Evolutionary conservation across 768 basidiomycete species (phyloP).

Genomic region (Leccinum variicolor): DNA sequence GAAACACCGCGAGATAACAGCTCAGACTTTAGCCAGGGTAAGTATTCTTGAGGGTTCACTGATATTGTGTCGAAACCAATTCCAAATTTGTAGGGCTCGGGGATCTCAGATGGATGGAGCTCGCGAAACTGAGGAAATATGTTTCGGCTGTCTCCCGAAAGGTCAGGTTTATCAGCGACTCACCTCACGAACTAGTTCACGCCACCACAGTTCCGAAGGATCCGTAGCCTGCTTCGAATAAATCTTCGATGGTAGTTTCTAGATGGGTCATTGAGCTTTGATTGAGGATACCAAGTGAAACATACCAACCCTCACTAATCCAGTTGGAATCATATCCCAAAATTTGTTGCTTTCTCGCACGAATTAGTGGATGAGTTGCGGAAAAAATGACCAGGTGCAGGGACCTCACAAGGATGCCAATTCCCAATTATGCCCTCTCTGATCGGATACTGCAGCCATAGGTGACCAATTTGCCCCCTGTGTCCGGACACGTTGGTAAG

Average conservation of each 20-base stretch:
- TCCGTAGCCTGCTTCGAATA: conserved; percentile 25
- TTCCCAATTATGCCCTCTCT: conserved; percentile 37
- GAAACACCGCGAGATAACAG: conserved; percentile 38
- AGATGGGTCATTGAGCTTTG: conserved; percentile 1
- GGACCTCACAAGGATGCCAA: conserved; percentile 38
- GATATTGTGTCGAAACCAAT: conserved; percentile 45
- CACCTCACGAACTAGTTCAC: conserved; percentile 38
- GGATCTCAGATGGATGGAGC: conserved; percentile 34
- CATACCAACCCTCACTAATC: conserved; percentile 36
- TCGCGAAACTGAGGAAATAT: conserved; percentile 28
- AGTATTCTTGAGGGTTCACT: conserved; percentile 49
- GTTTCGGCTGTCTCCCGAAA: neutral
- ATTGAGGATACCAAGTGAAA: neutral
- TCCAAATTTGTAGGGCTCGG: conserved; percentile 34
- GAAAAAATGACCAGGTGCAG: neutral
- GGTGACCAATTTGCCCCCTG: conserved; percentile 51
- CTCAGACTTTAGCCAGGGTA: conserved; percentile 45
- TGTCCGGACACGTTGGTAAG: neutral
- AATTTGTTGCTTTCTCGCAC: conserved; percentile 36
- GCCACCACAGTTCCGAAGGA: conserved; percentile 35
- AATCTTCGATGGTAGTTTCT: conserved; percentile 38
- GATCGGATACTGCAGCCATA: conserved; percentile 35
- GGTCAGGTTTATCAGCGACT: conserved; percentile 5
- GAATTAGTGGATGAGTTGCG: conserved; percentile 4
- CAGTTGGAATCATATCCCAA: conserved; percentile 45